Base-by-base conservation (phyloP, 148 eudicot genomes). In the Arbutus unedo region DNA sequence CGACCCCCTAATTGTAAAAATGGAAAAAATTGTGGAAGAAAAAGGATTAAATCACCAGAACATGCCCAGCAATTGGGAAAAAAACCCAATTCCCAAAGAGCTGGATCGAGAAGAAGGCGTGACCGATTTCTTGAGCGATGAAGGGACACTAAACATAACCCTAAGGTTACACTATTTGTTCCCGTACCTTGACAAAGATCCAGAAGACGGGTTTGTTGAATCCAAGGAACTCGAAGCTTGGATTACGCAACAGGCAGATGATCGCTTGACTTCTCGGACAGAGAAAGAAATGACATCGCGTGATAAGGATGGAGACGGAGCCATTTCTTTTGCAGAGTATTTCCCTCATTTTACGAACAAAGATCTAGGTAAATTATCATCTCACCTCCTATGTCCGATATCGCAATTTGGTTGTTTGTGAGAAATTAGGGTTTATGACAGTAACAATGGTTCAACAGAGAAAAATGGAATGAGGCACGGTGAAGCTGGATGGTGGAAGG, bases 401-500 rank as follows among this genome's bases (percentile, higher is more conserved):
- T 75, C 8, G 19, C 14, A 5, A 64, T 50, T 75, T 31, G 56
- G 78, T 49, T 14, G n/a, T 31, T 16, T 31, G 38, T 31, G 38
- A 31, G 1, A 31, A 31, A 21, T 23, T 4, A 23, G 64, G 64
- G 4, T 31, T 79, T 23, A 66, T 49, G 66, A 68, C 67, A 15
- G 18, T 11, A 18, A 14, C 13, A 70, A 18, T 75, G 66, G 19
- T 76, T 47, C 16, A 45, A 81, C 81, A 90, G 89, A 68, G 74
- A 83, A 81, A 64, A 85, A 90, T 41, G 82, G 75, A 6, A 85
- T 73, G 84, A 82, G 50, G 56, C 85, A 78, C 49, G 92, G 89
- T 25, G 89, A 81, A 81, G 84, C 81, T 68, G 91, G 90, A 49
- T 90, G 92, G 92, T 90, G 92, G 92, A 87, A 72, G 86, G 88